Evolutionary conservation across 1,284 basidiomycete genomes (phyloP).

Genomic region (Irpex lacteus): DNA sequence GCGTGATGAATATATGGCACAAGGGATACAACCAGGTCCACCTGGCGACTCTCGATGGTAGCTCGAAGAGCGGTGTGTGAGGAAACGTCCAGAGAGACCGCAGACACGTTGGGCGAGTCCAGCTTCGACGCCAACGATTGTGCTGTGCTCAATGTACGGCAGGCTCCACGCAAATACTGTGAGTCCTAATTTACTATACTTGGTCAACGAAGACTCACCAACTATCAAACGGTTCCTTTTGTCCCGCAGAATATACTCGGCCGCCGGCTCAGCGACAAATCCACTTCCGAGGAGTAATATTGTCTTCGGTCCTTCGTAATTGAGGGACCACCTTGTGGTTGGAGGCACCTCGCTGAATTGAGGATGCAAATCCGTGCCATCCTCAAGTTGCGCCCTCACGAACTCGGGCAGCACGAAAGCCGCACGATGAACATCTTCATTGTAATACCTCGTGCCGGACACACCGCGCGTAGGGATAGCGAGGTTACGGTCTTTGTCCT

Average conservation of each 20-base stretch:
- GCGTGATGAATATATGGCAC: slow-evolving; percentile 96
- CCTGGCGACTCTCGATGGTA: slow-evolving; percentile 70
- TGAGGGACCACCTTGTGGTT: background rate
- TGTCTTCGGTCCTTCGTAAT: background rate
- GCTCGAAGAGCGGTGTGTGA: slow-evolving; percentile 73
- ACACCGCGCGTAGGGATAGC: slow-evolving; percentile 71
- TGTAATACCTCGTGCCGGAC: slow-evolving; percentile 83
- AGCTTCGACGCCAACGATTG: slow-evolving; percentile 70
- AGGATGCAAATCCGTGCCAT: slow-evolving; percentile 68
- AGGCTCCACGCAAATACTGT: slow-evolving; percentile 48
- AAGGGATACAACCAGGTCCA: slow-evolving; percentile 92
- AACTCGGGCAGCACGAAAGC: slow-evolving; percentile 95
- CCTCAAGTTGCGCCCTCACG: slow-evolving; percentile 71
- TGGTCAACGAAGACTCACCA: slow-evolving; percentile 38
- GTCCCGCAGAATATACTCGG: slow-evolving; percentile 88
- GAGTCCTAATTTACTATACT: background rate
- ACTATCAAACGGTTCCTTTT: slow-evolving; percentile 86
- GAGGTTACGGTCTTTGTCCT: slow-evolving; percentile 70
- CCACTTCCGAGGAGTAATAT: slow-evolving; percentile 63
- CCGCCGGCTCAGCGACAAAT: slow-evolving; percentile 92
- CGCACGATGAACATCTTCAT: slow-evolving; percentile 75
- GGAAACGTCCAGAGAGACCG: slow-evolving; percentile 84
- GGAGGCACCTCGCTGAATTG: slow-evolving; percentile 1
- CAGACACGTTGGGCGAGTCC: slow-evolving; percentile 77
- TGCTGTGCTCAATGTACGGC: slow-evolving; percentile 80